A percentile compares a stretch with the other conserved stretches of the same genome.
Conservation (phyloP, 129 eudicot species). For the Scalesia atractyloides region DNA sequence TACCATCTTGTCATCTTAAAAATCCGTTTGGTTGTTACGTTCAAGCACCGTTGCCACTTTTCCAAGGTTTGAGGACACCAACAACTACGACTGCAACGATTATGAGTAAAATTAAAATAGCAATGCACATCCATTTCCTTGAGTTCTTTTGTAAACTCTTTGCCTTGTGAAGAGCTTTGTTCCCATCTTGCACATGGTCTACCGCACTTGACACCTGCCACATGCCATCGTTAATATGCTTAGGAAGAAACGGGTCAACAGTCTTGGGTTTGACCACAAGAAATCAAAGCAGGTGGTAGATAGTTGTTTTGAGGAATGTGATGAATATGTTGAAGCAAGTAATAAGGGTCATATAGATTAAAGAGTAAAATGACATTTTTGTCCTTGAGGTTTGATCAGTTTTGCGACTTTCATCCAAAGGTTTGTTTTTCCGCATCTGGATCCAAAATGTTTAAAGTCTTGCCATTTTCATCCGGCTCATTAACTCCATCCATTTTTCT, state of each 20-base stretch:
- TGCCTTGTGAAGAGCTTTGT: conserved; percentile 77
- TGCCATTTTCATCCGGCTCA: too few relatives aligned
- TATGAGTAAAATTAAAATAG: conserved; percentile 72
- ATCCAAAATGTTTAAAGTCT: too few relatives aligned
- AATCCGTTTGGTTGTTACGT: not conserved
- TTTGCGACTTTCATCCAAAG: too few relatives aligned
- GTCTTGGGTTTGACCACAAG: not conserved
- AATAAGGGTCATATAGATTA: not conserved
- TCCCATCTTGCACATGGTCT: conserved; percentile 91
- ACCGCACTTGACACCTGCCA: conserved; percentile 81
- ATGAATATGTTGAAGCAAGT: not conserved
- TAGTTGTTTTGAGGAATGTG: not conserved
- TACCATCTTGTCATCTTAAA: conserved; percentile 20
- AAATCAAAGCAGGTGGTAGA: not conserved
- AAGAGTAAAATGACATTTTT: too few relatives aligned
- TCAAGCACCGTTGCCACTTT: conserved; percentile 66
- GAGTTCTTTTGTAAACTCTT: conserved; percentile 73
- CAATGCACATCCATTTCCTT: conserved; percentile 96
- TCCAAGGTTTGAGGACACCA: conserved; percentile 93
- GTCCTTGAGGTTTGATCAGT: too few relatives aligned
- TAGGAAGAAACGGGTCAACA: not conserved
- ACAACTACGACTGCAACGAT: conserved; percentile 66
- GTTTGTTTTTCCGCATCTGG: too few relatives aligned
- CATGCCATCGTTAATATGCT: conserved; percentile 5
- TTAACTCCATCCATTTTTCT: too few relatives aligned